Evolutionary conservation across 768 basidiomycete genomes (phyloP), one percentile per base, ranked within the genome.

Genomic region (Auricularia auricula-judae): DNA sequence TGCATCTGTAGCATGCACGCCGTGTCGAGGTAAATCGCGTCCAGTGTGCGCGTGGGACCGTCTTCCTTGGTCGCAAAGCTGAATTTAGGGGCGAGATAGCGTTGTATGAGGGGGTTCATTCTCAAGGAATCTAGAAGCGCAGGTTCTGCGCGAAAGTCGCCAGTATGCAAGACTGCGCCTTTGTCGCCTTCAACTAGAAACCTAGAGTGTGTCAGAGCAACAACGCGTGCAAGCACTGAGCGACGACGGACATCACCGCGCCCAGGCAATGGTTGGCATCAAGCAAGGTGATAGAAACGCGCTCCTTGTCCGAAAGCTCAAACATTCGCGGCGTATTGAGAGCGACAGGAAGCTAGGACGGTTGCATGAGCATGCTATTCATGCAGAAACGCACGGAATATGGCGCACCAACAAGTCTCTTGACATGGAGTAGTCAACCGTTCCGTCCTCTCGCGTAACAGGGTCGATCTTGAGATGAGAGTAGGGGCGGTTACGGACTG

Each of bases 241-340:
- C 36, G 21, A 51, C 29, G 8, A 75, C 85, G 34, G 70, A 93
- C 94, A 98, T 96, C 51, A 93, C 87, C 0, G 93, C 88, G 0
- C 95, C 95, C 11, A 93, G 95, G 72, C 94, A 97, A 72, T 98
- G 95, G 70, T 97, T 97, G 0, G 95, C 95, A 70, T 95, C 91
- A 7, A 97, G 74, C 10, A 89, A 79, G 0, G 93, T 95, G 64
- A 97, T 80, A 0, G 80, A 85, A 10, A 96, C 87, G 3, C 71
- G 73, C 68, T 86, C 82, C 7, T 76, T 76, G 29, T 80, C 75
- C 3, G 79, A 81, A 18, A 95, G 72, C 42, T 86, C 82, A 36
- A 87, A 78, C 36, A 71, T 65, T 0, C 84, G 88, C 0, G 93
- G 91, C 2, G 80, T 80, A 65, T 92, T 80, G 62, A 89, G 70